Evolutionary conservation across 1,284 basidiomycete species (phyloP), one percentile per base, ranked within the genome.

Genomic region (Fomitopsis schrenkii): DNA sequence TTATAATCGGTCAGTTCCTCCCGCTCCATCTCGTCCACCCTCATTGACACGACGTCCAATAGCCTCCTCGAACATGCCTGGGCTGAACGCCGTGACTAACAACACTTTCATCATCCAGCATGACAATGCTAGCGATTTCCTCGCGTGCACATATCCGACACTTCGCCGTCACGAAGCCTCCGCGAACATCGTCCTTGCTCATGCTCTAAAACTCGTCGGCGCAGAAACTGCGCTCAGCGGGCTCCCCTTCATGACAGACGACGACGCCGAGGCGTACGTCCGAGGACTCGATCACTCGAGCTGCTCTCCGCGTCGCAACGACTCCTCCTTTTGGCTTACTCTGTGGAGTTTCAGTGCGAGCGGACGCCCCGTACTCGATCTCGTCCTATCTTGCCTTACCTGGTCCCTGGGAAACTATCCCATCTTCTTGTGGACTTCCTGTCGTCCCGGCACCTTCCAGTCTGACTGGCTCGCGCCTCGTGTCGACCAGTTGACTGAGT

Each of bases 151-250:
- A 28, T 78, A 79, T 62, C 76, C 79, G 30, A 77, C 76, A 17
- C 75, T 84, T 36, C 71, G 69, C 40, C 71, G 71, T 44, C 71
- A 81, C 56, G 82, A 84, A 63, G 74, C 73, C 38, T 81, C 82
- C 2, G 74, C 82, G 15, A 83, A 83, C 63, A 83, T 84, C 62
- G 76, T 85, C 56, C 71, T 83, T 14, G 81, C 80, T 1, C 80
- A 80, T 61, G 82, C 83, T 2, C 74, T 83, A 59, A 80, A 80
- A 66, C 72, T 75, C 52, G 70, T 79, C 60, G 72, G 70, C 45
- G 71, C 70, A 38, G 78, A 80, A 63, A 71, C 69, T 15, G 76
- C 72, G 22, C 64, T 77, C 50, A 77, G 76, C 22, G 73, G 72
- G 2, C 75, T 70, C 63, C 72, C 75, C 57, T 80, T 80, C 66